A percentile compares a stretch with the other conserved stretches of the same genome.
Evolutionary conservation across 371 early-diverging fungal genomes (phyloP).

Genomic region (Mucor mucedo): DNA sequence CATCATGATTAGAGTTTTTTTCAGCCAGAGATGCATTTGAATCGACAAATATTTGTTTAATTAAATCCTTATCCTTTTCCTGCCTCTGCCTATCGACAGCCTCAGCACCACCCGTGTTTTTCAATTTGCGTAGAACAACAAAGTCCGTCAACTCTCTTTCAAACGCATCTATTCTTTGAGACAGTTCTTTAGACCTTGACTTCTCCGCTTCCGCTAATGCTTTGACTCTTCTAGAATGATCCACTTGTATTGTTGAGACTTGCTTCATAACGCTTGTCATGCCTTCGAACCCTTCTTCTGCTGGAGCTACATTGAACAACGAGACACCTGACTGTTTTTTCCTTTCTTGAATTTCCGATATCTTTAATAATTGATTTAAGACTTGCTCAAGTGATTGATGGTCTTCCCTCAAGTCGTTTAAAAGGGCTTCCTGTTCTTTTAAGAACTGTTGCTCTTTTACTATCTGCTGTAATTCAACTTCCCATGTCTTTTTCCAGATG

Average conservation of each 20-base stretch:
- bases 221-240: constrained; percentile 67
- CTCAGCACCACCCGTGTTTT: constrained; percentile 75
- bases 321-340: constrained; percentile 20
- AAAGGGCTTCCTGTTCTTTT: constrained; percentile 73
- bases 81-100: constrained; percentile 69
- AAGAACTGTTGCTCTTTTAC: constrained; percentile 79
- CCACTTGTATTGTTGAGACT: constrained; percentile 68
- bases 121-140: constrained; percentile 63
- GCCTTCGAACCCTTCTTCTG: constrained; percentile 38
- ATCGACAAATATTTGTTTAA: constrained; percentile 60
- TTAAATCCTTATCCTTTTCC: constrained; percentile 62
- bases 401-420: constrained; percentile 72
- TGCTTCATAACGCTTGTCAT: constrained; percentile 72
- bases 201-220: constrained; percentile 73
- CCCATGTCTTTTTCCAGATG: constrained; percentile 84
- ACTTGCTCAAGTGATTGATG: constrained; percentile 59
- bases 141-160: constrained; percentile 73
- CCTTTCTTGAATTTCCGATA: constrained; percentile 62
- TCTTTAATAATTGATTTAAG: constrained; percentile 61
- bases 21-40: neutral
- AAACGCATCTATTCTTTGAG: constrained; percentile 70
- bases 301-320: neutral
- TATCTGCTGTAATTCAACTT: constrained; percentile 77
- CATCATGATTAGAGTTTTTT: neutral
- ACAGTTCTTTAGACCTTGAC: constrained; percentile 67